These are phyloP conservation scores for Kwoniella heveanensis DNA, from an alignment of 768 basidiomycete genomes.

Conservation along the genomic window DNA sequence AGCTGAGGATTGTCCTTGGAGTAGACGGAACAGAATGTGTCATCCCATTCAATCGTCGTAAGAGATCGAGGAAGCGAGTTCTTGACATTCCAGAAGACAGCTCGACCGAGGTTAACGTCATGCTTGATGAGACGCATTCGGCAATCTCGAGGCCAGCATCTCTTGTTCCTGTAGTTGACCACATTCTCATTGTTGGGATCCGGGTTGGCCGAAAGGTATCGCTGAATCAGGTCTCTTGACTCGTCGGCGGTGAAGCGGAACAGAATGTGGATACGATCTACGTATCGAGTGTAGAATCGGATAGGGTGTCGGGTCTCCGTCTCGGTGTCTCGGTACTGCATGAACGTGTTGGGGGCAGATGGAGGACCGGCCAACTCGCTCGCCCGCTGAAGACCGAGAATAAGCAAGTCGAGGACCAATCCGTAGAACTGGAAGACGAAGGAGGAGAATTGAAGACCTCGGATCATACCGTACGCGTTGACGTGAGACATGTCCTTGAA, in stretches of 20 bases:
- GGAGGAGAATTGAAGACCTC: slow-evolving; percentile 95
- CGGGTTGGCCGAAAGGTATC: slow-evolving; percentile 94
- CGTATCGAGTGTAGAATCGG: slow-evolving; percentile 93
- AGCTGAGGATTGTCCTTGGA: slow-evolving; percentile 97
- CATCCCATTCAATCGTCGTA: slow-evolving; percentile 99
- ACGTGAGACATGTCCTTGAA: slow-evolving; percentile 99
- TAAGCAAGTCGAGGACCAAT: slow-evolving; percentile 88
- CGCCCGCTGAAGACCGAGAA: slow-evolving; percentile 94
- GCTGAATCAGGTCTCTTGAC: slow-evolving; percentile 93
- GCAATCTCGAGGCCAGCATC: slow-evolving; percentile 99
- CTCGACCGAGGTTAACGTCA: slow-evolving; percentile 96
- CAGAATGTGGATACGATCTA: slow-evolving; percentile 90
- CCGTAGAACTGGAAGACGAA: slow-evolving; percentile 99
- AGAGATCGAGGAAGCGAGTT: slow-evolving; percentile 91
- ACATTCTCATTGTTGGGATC: slow-evolving; percentile 98
- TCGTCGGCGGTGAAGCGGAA: slow-evolving; percentile 99
- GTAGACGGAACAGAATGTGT: slow-evolving; percentile 94
- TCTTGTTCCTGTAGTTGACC: slow-evolving; percentile 98
- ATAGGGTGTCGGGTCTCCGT: slow-evolving; percentile 98
- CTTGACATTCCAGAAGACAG: slow-evolving; percentile 99
- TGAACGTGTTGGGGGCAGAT: slow-evolving; percentile 95
- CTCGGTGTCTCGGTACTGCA: slow-evolving; percentile 91
- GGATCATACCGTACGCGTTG: slow-evolving; percentile 94
- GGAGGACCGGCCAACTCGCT: slow-evolving; percentile 99
- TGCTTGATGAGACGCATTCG: slow-evolving; percentile 99